Conservation (phyloP, 225 moss, liverwort and hornwort species). For the Sphagnum tenellum region DNA sequence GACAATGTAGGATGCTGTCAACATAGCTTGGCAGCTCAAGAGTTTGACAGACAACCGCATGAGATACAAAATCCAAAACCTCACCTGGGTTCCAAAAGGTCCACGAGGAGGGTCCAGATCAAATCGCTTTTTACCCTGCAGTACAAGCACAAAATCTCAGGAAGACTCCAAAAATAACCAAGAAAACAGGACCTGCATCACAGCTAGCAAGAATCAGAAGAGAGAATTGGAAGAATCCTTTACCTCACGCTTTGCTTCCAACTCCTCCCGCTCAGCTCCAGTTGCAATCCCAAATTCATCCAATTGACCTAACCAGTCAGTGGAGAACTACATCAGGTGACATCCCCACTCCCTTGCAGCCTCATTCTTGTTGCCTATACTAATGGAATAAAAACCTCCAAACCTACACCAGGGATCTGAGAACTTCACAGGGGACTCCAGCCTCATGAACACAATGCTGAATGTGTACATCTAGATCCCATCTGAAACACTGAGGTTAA, state of each 20-base stretch:
- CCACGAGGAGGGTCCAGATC: conserved; percentile 59
- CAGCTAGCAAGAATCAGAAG: no score
- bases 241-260: conserved; percentile 51
- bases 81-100: conserved; percentile 60
- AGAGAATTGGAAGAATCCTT: not conserved
- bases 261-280: conserved; percentile 56
- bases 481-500: no score
- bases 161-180: not conserved
- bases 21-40: no score
- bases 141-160: not conserved
- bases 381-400: no score
- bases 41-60: no score
- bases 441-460: no score
- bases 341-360: not conserved
- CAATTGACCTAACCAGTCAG: conserved; percentile 27
- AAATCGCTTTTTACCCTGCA: conserved; percentile 56
- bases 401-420: no score
- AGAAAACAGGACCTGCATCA: no score
- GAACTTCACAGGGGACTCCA: no score
- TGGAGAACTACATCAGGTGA: not conserved
- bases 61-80: conserved; percentile 2
- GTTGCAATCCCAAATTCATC: conserved; percentile 58
- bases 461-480: no score
- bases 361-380: no score
- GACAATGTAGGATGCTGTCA: no score